Evolutionary conservation across 306 rosid species (phyloP), one percentile per base, ranked within the genome.

Genomic region (Phaseolus lunatus): DNA sequence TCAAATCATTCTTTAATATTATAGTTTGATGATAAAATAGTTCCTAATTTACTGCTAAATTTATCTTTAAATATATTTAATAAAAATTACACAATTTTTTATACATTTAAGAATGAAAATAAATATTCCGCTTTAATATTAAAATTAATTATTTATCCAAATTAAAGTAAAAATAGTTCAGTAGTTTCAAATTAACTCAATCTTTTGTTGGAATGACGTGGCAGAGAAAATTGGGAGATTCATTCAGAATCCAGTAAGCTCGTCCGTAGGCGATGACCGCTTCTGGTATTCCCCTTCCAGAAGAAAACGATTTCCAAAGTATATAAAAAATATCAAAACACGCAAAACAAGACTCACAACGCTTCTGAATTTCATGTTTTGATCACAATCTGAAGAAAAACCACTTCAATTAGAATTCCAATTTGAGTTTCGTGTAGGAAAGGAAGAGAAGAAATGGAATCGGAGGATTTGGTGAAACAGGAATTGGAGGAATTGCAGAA

Each of bases 401-500:
- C 2, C 49, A 35, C 10, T 37, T 16, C 0, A 49, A 49, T 18
- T 19, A 9, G 3, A 45, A 80, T 53, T 59, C 13, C 10, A 79
- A 72, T 62, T 63, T 61, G 47, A 69, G 39, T 53, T 54, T 62
- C 23, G 26, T n/a, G 23, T 26, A 10, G 2, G 27, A 43, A 43
- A 43, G 19, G 3, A 70, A 63, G 48, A 23, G 3, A 70, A 57
- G 43, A 78, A 61, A 89, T 92, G 97, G 95, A 80, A 7, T 80
- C 83, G 3, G 96, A 90, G 63, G 58, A 79, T 31, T 41, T 52
- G 37, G 48, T 92, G 84, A 90, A 62, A 35, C 82, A 66, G 15
- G 80, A 83, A 83, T 83, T 94, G 78, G 96, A 94, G 80, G 92
- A 89, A 63, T 77, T 94, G 85, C 92, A 87, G 68, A 88, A 84